Conservation (phyloP, 805 yeast species). For the Saturnispora serradocipensis region DNA sequence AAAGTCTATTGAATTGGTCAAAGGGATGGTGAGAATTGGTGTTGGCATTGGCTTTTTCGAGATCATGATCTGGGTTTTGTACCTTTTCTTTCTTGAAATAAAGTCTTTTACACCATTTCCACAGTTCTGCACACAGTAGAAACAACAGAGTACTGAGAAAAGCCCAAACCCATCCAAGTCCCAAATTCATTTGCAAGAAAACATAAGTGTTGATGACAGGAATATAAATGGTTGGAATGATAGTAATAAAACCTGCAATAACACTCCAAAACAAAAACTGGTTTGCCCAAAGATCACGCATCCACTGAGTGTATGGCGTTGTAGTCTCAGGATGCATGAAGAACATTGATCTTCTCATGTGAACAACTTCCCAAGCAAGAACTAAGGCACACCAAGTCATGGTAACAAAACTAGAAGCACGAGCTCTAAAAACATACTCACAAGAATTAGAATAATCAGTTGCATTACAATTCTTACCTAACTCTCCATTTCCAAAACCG, state of each 20-base stretch:
- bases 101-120: constrained; percentile 58
- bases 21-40: constrained; percentile 3
- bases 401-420: constrained; percentile 69
- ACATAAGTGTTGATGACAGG: constrained; percentile 76
- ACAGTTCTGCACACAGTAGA: constrained; percentile 51
- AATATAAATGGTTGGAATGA: constrained; percentile 77
- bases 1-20: neutral
- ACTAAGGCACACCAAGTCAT: constrained; percentile 83
- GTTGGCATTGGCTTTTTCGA: constrained; percentile 32
- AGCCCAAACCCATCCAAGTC: constrained; percentile 76
- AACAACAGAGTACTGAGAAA: constrained; percentile 50
- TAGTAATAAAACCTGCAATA: constrained; percentile 54
- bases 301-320: constrained; percentile 50
- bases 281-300: constrained; percentile 61
- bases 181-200: constrained; percentile 61
- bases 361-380: constrained; percentile 79
- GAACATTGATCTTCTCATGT: constrained; percentile 61
- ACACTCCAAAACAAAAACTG: constrained; percentile 78
- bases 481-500: constrained; percentile 53
- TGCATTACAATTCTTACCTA: constrained; percentile 57
- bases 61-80: constrained; percentile 53
- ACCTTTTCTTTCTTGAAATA: constrained; percentile 35
- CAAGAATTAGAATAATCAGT: constrained; percentile 38
- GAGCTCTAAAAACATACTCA: constrained; percentile 56
- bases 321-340: constrained; percentile 58